These are phyloP conservation scores for Alternaria ventricosa DNA, from an alignment of 2,329 filamentous ascomycete species.

Conservation along the genomic window DNA sequence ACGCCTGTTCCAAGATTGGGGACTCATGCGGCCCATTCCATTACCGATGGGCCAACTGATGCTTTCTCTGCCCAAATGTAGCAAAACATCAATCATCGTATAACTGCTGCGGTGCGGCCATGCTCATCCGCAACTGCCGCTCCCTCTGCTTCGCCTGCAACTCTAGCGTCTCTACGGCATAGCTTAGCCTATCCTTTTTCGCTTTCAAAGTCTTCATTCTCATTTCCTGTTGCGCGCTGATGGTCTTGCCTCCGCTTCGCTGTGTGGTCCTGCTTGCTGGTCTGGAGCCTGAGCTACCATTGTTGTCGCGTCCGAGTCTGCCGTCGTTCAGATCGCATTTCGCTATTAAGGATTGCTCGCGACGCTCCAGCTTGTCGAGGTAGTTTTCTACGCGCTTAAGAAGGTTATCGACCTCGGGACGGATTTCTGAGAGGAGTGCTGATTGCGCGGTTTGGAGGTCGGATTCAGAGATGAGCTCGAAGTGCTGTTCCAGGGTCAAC, in stretches of 20 bases:
- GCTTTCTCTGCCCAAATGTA: background rate
- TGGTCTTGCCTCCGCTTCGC: slow-evolving; percentile 37
- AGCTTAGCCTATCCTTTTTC: slow-evolving; percentile 84
- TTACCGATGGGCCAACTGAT: background rate
- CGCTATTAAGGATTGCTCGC: slow-evolving; percentile 83
- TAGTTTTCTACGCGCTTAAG: slow-evolving; percentile 83
- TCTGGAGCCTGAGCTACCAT: slow-evolving; percentile 28
- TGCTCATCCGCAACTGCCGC: slow-evolving; percentile 74
- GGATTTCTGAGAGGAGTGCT: slow-evolving; percentile 84
- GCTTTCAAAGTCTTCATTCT: slow-evolving; percentile 74
- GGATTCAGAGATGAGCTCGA: slow-evolving; percentile 87
- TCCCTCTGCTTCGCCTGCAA: slow-evolving; percentile 82
- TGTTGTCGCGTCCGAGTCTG: slow-evolving; percentile 56
- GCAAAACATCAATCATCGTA: slow-evolving; percentile 34
- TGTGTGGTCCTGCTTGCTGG: slow-evolving; percentile 31
- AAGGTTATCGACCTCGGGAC: slow-evolving; percentile 81
- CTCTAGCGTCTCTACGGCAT: slow-evolving; percentile 84
- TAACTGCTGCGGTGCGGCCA: slow-evolving; percentile 61
- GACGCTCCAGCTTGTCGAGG: slow-evolving; percentile 80
- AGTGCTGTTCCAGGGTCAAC: slow-evolving; percentile 66
- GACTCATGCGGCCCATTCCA: background rate
- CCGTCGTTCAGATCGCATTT: slow-evolving; percentile 85
- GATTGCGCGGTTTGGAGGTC: slow-evolving; percentile 82
- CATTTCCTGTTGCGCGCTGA: slow-evolving; percentile 58
- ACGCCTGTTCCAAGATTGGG: slow-evolving; percentile 19